Evolutionary conservation across 1,284 basidiomycete genomes (phyloP), one percentile per base, ranked within the genome.

Genomic region (Athelia psychrophila): DNA sequence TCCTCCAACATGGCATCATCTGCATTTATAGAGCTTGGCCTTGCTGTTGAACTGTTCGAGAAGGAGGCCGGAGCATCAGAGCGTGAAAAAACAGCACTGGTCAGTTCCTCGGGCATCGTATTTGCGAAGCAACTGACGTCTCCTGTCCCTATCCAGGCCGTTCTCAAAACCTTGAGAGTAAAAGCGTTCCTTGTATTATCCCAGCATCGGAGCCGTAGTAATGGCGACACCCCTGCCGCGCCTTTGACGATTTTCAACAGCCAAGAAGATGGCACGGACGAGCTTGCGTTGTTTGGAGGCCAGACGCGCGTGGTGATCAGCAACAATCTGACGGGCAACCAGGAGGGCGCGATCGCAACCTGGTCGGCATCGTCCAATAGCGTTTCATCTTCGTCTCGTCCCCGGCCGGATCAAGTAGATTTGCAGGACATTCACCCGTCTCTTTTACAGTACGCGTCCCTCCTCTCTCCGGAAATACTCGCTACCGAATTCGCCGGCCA

Each of bases 211-310:
- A 48, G 27, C 27, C n/a, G n/a, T n/a, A n/a, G n/a, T n/a, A 30
- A 30, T 5, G 27, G 27, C 27, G 13, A 48, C 24, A 55, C 62
- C 19, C 44, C 59, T 9, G 46, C 36, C 2, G 38, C 40, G 4
- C 44, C 63, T 44, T 48, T 48, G 53, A 47, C 51, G 27, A 38
- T 47, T 42, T 48, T 19, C 20, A 24, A 12, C 22, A 64, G 69
- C 30, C 71, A 76, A 51, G 73, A 75, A 48, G 63, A 70, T 38
- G 69, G 76, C 51, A 30, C 27, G 5, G 73, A 80, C 55, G 77
- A 79, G 56, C 69, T 82, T 16, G 79, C 79, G 9, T 79, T 82
- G 23, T 83, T 82, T 49, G 79, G 79, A 20, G 80, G 75, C 2
- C 75, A 77, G 55, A 74, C 68, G 48, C 66, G 68, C 23, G 63